Evolutionary conservation across 441 rosid genomes (phyloP), one percentile per base, ranked within the genome.

Genomic region (Cnidoscolus chayamansa): DNA sequence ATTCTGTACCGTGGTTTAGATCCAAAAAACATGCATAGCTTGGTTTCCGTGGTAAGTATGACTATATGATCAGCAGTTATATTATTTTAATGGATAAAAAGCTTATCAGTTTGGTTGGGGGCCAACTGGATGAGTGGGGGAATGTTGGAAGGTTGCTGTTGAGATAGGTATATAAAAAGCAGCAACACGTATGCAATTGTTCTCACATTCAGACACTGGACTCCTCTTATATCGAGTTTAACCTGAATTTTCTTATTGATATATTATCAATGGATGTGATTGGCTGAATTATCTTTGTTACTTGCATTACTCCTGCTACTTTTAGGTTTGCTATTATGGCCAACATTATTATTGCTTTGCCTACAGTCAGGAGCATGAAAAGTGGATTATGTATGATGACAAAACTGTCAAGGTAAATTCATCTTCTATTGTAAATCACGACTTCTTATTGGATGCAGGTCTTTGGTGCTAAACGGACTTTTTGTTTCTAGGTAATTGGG

Each of bases 301-400:
- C 32, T 73, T 56, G 51, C 63, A 37, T 63, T 73, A 3, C 43
- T 67, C 78, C 20, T 75, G 74, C 59, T 25, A 25, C 25, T 69
- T 61, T 40, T 79, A 94, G 97, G 97, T 94, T 77, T 94, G 98
- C 84, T 94, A 94, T 81, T 92, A 92, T 57, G 99, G 99, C 72
- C 97, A 90, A 76, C 97, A 94, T 81, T 94, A 94, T 80, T 94
- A 92, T 80, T 94, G 94, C 81, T 94, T 94, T 69, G 96, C 98
- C 70, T 86, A 90, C 76, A 92, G 90, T 78, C 90, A 78, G 76
- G 96, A 87, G 7, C 86, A 81, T 49, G 88, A 76, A n/a, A 83
- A 57, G 31, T 94, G 99, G 99, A 83, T 92, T 73, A 94, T 92
- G 99, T 94, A 90, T 70, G 98, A 94, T 79, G 99, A 94, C 83